These are phyloP conservation scores for Tetracladium setigerum DNA, from an alignment of 495 filamentous ascomycete species.

Conservation along the genomic window DNA sequence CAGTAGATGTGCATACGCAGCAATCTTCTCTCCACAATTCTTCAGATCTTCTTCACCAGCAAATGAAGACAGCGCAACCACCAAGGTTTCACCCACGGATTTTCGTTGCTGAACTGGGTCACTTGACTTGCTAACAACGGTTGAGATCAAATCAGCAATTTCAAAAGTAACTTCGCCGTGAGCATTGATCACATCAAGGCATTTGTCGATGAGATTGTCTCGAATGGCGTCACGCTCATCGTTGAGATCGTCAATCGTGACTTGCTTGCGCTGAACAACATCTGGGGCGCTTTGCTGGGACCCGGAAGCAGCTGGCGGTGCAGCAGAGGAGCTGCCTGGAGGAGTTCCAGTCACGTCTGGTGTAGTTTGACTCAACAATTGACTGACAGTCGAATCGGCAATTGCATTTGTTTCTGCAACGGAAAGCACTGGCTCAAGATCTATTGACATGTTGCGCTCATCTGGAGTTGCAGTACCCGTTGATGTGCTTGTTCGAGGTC, in stretches of 20 bases:
- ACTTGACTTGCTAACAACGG: constrained; percentile 61
- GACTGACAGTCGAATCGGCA: background rate
- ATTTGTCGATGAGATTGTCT: constrained; percentile 76
- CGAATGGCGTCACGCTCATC: constrained; percentile 64
- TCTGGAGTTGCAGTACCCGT: constrained; percentile 18
- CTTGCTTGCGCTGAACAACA: constrained; percentile 2
- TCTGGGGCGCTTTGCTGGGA: background rate
- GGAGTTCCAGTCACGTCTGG: background rate
- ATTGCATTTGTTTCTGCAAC: background rate
- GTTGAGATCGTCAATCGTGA: constrained; percentile 77
- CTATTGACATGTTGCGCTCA: constrained; percentile 13
- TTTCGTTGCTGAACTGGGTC: constrained; percentile 56
- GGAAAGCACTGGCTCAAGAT: constrained; percentile 8
- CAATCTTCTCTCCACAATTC: constrained; percentile 70
- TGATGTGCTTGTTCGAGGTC: constrained; percentile 13
- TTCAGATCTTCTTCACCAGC: constrained; percentile 64
- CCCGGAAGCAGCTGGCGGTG: background rate
- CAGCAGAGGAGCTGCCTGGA: constrained; percentile 1
- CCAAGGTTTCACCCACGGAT: constrained; percentile 75
- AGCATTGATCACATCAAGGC: constrained; percentile 78
- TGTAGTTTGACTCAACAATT: constrained; percentile 1
- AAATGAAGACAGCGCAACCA: constrained; percentile 82
- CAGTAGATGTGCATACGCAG: constrained; percentile 88
- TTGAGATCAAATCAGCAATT: constrained; percentile 75
- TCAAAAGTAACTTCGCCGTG: constrained; percentile 89